Percentiles rank a stretch among this genome's conserved stretches.
Evolutionary conservation across 805 yeast species (phyloP).

Genomic region (Ogataea kodamae): DNA sequence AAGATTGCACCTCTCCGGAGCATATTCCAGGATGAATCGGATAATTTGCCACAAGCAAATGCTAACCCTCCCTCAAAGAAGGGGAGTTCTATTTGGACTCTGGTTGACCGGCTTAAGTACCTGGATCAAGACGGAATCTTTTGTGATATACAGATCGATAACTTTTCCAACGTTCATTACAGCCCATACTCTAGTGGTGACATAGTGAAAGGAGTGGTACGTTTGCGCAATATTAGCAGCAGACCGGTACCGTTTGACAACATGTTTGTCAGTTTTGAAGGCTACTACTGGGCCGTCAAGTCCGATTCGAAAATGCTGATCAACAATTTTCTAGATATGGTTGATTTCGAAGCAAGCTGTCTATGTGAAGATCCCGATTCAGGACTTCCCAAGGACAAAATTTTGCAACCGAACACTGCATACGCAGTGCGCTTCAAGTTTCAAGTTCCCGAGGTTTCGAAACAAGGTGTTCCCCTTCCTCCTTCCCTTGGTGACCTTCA

Average conservation of each 20-base stretch:
- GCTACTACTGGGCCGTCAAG: constrained; percentile 30
- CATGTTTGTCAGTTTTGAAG: constrained; percentile 44
- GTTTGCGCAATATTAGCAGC: constrained; percentile 13
- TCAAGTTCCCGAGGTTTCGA: constrained; percentile 16
- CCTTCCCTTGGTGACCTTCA: constrained; percentile 20
- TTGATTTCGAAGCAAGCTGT: constrained; percentile 33
- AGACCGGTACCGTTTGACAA: constrained; percentile 37
- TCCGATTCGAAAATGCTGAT: constrained; percentile 14
- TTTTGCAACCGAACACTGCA: constrained; percentile 13
- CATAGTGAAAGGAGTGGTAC: constrained; percentile 14
- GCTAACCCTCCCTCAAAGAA: too few species aligned
- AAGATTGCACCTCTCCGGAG: not conserved
- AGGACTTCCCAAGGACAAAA: constrained; percentile 18
- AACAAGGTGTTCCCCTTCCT: constrained; percentile 14
- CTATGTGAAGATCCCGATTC: constrained; percentile 12
- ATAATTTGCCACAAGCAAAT: not conserved
- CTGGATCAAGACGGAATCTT: constrained; percentile 18
- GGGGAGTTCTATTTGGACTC: constrained; percentile 15
- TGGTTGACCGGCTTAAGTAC: constrained; percentile 12
- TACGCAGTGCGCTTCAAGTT: constrained; percentile 18
- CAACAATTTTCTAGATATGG: constrained; percentile 37
- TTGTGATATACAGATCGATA: constrained; percentile 31
- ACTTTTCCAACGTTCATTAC: constrained; percentile 10
- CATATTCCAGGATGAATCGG: not conserved
- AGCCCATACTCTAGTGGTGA: constrained; percentile 16